These are phyloP conservation scores for Diaporthe sp. DNA, from an alignment of 2,329 filamentous ascomycete species.

Conservation along the genomic window DNA sequence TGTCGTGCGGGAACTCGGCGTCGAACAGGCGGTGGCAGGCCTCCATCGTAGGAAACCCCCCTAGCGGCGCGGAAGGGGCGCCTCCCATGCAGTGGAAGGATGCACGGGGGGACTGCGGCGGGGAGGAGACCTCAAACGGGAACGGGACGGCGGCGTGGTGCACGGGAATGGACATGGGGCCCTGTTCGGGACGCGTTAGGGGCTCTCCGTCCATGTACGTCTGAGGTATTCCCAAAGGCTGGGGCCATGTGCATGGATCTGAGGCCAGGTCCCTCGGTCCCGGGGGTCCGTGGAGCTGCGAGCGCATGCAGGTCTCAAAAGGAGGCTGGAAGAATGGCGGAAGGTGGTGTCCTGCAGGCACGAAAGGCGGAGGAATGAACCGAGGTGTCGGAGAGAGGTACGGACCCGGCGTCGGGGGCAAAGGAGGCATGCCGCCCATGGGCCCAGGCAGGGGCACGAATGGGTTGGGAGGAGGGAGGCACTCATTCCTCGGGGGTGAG, in stretches of 20 bases:
- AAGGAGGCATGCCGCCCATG: conserved; percentile 1
- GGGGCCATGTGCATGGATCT: neutral
- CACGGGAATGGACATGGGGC: neutral
- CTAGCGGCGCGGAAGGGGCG: neutral
- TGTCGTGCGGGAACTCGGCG: neutral
- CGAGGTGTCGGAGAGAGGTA: neutral
- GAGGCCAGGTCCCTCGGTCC: neutral
- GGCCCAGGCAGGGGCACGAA: conserved; percentile 7
- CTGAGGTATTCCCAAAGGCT: neutral
- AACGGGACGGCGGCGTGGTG: neutral
- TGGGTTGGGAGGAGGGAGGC: neutral
- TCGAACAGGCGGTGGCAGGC: neutral
- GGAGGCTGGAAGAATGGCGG: neutral
- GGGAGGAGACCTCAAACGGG: conserved; percentile 10
- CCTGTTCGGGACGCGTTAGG: neutral
- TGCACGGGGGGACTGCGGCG: neutral
- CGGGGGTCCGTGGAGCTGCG: neutral
- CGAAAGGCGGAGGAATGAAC: neutral
- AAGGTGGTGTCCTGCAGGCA: neutral
- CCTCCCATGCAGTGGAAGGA: conserved; percentile 12
- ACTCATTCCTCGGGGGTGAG: neutral
- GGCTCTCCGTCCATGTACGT: neutral
- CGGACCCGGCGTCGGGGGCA: neutral
- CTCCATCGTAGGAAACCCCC: neutral
- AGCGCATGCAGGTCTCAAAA: neutral